Evolutionary conservation across 495 filamentous ascomycete species (phyloP), one percentile per base, ranked within the genome.

Genomic region (Apiosordaria backusii): DNA sequence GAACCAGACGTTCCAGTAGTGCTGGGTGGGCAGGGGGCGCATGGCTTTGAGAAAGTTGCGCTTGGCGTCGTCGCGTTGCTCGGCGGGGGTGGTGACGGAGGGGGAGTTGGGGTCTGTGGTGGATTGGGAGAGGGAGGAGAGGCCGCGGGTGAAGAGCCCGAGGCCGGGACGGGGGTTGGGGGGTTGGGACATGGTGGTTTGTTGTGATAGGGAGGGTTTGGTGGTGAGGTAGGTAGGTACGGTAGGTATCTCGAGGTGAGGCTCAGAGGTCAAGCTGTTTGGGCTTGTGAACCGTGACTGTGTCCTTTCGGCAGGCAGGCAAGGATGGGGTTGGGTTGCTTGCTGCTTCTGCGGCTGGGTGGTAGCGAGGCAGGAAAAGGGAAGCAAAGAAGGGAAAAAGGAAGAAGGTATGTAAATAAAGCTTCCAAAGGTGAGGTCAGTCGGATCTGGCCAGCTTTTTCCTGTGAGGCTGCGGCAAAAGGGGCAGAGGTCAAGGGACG

Each of bases 1-100:
- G 71, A 86, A 85, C 73, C 82, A 86, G 57, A 86, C 82, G 71
- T 84, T 82, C 84, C 83, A 85, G 75, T 85, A 85, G 74, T 86
- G 84, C 74, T 86, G 84, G 6, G 83, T 86, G 24, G 84, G 84
- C 67, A 86, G 74, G 52, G 84, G 79, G 50, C 84, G 81, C 84
- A 86, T 86, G 3, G 83, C 76, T 75, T 85, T 85, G 70, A 85
- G 76, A 70, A 86, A 79, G 73, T 85, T 85, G 74, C 82, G 82
- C 78, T 85, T 85, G 40, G 83, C 83, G 76, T 86, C 83, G 74
- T 84, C 83, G 63, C 84, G 79, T 68, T 85, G 83, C 70, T 85
- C 83, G 59, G 84, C 82, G 25, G 84, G 81, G 40, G 83, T 82
- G 67, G 77, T 78, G 67, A 82, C 80, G 70, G 74, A 79, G 27